Conservation (phyloP, 208 protist genomes). For the Naegleria gruberi region DNA sequence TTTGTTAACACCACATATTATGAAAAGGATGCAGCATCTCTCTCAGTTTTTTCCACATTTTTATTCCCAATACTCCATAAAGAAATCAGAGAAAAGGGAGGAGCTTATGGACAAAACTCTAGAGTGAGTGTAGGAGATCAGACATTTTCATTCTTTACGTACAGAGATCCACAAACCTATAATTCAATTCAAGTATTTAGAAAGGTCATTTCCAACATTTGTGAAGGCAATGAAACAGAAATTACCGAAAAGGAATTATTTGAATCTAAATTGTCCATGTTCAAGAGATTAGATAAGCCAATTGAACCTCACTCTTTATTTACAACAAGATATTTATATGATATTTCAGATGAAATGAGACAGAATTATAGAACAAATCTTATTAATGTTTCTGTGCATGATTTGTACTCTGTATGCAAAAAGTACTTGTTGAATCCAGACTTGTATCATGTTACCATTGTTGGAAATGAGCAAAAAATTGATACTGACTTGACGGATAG, state of each 20-base stretch:
- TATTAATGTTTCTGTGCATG: not conserved
- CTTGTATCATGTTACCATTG: not conserved
- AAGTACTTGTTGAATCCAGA: not conserved
- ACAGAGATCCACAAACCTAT: slow-evolving; percentile 1
- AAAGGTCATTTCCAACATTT: not conserved
- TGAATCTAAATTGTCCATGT: slow-evolving; percentile 15
- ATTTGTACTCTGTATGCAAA: not conserved
- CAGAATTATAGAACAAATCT: not conserved
- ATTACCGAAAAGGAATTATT: slow-evolving; percentile 14
- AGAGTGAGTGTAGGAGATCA: not conserved
- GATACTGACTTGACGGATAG: too few species aligned
- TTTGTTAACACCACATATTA: not conserved
- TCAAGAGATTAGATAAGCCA: slow-evolving; percentile 3
- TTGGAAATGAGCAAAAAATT: not conserved
- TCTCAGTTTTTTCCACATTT: not conserved
- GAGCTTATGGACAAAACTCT: slow-evolving; percentile 17
- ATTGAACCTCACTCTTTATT: not conserved
- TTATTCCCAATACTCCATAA: not conserved
- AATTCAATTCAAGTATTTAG: not conserved
- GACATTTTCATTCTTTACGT: not conserved
- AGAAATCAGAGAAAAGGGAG: slow-evolving; percentile 25
- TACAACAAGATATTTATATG: not conserved
- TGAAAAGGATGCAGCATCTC: not conserved
- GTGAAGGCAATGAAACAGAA: not conserved
- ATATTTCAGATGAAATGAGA: slow-evolving; percentile 8